Evolutionary conservation across 345 rosid species (phyloP), one percentile per base, ranked within the genome.

Genomic region (Eucalyptus guilfoylei): DNA sequence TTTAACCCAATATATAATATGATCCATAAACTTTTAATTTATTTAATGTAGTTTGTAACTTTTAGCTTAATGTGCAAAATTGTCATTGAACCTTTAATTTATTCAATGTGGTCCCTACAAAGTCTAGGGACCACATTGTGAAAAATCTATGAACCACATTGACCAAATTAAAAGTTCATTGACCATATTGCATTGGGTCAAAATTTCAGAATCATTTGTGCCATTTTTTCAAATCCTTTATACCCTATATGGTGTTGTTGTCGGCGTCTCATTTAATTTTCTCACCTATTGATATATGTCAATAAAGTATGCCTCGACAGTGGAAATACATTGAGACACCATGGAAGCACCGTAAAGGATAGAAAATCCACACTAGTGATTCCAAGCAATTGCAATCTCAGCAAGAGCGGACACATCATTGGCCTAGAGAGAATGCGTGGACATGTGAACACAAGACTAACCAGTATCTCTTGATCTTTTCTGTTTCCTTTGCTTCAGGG

Each of bases 401-500:
- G 44, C 81, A 34, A 72, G 45, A 72, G 45, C 3, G 81, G 45
- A 72, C 81, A 72, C 10, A 34, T 64, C 45, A 34, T 21, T 72
- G 13, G 81, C 81, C 81, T 34, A 37, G 44, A 34, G 45, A 72
- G 23, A 19, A 34, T 17, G 44, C 14, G 26, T 72, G 45, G 45
- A 34, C 44, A 19, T 37, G 40, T 32, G 44, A 72, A 34, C 81
- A 55, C 81, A 72, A 72, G 44, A 37, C 81, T 72, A 72, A 72
- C 81, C 26, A 19, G 45, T 72, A 24, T 6, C 62, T 32, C 11
- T 55, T 64, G 50, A 58, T 49, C n/a, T 83, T 85, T 13, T 50
- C 24, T 60, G 83, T 50, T 86, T 86, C 23, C 58, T 32, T 14
- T 40, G 23, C 55, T 45, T 34, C 90, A 97, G 99, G 95, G 91